Conservation (phyloP, 495 filamentous ascomycete species). For the Evernia prunastri region DNA sequence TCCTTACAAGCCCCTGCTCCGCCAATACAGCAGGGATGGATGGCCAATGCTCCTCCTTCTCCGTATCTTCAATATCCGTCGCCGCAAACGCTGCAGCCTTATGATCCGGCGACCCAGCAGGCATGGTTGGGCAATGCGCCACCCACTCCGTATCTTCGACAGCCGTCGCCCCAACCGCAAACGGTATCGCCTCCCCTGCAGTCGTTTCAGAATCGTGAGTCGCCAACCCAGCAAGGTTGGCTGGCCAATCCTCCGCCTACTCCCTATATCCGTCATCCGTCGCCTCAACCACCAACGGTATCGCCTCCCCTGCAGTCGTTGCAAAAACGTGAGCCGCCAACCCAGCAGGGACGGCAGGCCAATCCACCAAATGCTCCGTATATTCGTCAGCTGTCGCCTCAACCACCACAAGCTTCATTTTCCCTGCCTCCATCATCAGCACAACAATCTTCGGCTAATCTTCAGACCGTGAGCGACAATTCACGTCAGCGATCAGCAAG, state of each 20-base stretch:
- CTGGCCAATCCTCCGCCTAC: neutral
- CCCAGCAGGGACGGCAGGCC: neutral
- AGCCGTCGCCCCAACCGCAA: neutral
- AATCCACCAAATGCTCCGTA: neutral
- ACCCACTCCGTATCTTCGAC: neutral
- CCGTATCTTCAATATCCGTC: too few relatives aligned
- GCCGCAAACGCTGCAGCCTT: neutral
- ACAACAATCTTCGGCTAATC: neutral
- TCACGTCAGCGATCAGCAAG: neutral
- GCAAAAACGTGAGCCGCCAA: too few relatives aligned
- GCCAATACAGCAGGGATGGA: too few relatives aligned
- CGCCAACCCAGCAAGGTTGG: neutral
- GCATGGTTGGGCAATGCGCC: neutral
- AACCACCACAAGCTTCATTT: neutral
- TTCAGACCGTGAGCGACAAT: neutral
- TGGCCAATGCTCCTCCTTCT: too few relatives aligned
- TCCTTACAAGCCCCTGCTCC: too few relatives aligned
- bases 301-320: neutral
- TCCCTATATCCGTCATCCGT: neutral
- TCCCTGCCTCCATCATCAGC: neutral
- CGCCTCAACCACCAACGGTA: neutral
- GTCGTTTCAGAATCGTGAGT: too few relatives aligned
- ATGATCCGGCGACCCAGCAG: neutral
- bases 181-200: neutral
- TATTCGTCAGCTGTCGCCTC: neutral